Base-by-base conservation (phyloP, 495 filamentous ascomycete species). In the Talaromyces wortmannii region DNA sequence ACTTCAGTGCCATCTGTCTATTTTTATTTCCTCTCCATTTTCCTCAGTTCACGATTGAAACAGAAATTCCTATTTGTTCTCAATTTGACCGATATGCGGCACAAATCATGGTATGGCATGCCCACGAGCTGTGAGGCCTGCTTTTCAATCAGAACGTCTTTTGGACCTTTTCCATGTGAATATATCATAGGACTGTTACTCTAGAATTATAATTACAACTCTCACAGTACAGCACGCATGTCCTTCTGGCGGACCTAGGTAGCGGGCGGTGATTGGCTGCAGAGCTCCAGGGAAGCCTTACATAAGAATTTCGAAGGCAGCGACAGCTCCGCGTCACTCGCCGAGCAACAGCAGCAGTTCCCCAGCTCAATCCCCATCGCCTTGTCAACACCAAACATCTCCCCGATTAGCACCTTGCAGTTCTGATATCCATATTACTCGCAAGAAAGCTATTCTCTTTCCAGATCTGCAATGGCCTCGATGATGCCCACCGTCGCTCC, bases 401-500 rank as follows among this genome's bases (percentile, higher is more conserved):
- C 42, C 13, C 55, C 50, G 15, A 30, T 11, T 43, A 53, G 51
- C 40, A 48, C 48, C 47, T 49, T 42, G 50, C 52, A 46, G 33
- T 55, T 42, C 42, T 31, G 17, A 42, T n/a, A 45, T 55, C 53
- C 15, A 16, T 48, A 31, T 44, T 56, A 53, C 54, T 50, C 11
- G 3, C 52, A 33, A 52, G 52, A 6, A 15, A 23, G 45, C 29
- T 43, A 30, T 12, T 57, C 23, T 36, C 48, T 8, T 17, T 17
- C 17, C n/a, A 7, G 4, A 31, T 45, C 31, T 48, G 29, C 36
- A 30, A 80, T 77, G 74, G 74, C 76, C 62, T 78, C 77, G 61
- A 57, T 82, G 15, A 55, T 76, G 50, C 64, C 62, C 59, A 57
- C 77, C 62, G 64, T 73, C 86, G 83, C 63, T 88, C 86, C 75